These are phyloP conservation scores for Blastocrithidia nonstop DNA, from an alignment of 208 protist genomes.

Conservation along the genomic window DNA sequence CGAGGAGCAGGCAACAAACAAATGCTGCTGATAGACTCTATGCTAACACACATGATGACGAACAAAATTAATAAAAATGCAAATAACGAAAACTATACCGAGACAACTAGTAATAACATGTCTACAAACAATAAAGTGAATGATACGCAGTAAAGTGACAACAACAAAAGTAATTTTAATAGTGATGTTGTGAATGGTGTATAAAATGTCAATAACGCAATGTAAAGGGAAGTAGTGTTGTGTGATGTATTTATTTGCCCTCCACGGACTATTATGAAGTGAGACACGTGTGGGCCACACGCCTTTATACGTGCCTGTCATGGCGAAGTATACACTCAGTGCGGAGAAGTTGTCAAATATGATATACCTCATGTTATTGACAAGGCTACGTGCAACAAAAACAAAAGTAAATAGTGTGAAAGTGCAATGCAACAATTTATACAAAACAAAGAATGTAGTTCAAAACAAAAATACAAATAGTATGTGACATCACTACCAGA, in stretches of 20 bases:
- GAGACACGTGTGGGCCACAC: conserved; percentile 66
- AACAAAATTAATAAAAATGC: not conserved
- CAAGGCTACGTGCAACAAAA: no score
- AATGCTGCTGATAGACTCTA: no score
- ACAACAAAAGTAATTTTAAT: conserved; percentile 27
- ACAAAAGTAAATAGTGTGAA: no score
- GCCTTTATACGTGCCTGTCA: conserved; percentile 44
- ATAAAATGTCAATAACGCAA: conserved; percentile 7
- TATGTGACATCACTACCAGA: conserved; percentile 11
- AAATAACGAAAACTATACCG: conserved; percentile 11
- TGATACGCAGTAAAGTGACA: conserved; percentile 7
- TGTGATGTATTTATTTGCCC: conserved; percentile 53
- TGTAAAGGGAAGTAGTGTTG: not conserved
- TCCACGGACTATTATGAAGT: conserved; percentile 34
- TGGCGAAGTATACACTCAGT: conserved; percentile 24
- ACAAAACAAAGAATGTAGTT: not conserved
- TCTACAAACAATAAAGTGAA: conserved; percentile 10
- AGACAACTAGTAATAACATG: conserved; percentile 17
- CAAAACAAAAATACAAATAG: not conserved
- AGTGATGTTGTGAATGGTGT: conserved; percentile 32
- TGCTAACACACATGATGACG: no score
- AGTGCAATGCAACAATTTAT: no score
- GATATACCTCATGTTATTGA: not conserved
- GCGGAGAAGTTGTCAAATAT: conserved; percentile 24
- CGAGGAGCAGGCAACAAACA: no score